Conservation (phyloP, 768 basidiomycete species). For the Trametopsis cervina region DNA sequence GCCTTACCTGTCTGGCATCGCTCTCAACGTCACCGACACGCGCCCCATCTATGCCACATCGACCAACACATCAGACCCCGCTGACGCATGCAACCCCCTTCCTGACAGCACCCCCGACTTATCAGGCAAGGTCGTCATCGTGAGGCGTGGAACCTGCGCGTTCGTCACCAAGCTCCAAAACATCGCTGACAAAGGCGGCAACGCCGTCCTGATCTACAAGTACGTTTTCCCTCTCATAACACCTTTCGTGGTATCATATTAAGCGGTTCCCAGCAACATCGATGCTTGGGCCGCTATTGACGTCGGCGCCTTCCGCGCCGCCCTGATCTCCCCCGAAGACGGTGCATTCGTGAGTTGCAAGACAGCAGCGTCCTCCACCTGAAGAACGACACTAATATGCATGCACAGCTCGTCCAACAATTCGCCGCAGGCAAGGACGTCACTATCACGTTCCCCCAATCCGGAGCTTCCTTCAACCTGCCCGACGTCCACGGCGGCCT, state of each 20-base stretch:
- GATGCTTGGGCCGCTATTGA: constrained; percentile 34
- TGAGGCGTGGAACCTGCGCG: constrained; percentile 51
- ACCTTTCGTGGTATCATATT: neutral
- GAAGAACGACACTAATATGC: neutral
- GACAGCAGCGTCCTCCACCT: neutral
- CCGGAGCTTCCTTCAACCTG: constrained; percentile 32
- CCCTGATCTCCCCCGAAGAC: constrained; percentile 46
- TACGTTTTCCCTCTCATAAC: constrained; percentile 21
- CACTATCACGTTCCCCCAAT: constrained; percentile 40
- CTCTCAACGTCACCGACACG: constrained; percentile 38
- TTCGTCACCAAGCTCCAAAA: constrained; percentile 49
- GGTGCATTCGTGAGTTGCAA: constrained; percentile 41
- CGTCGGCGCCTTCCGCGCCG: constrained; percentile 38
- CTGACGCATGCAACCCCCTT: constrained; percentile 53
- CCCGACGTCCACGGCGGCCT: constrained; percentile 44
- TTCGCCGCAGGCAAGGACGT: constrained; percentile 36
- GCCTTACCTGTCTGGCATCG: constrained; percentile 43
- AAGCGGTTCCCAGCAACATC: constrained; percentile 33
- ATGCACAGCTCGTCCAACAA: constrained; percentile 35
- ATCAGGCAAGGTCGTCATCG: constrained; percentile 43
- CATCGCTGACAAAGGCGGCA: constrained; percentile 45
- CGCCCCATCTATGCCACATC: constrained; percentile 51
- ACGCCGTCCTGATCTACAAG: constrained; percentile 46
- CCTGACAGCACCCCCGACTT: constrained; percentile 48
- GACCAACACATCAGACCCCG: constrained; percentile 40